Percentiles rank a stretch among this genome's conserved stretches.
Evolutionary conservation across 2,329 filamentous ascomycete genomes (phyloP).

Genomic region (Alternaria gansuensis): DNA sequence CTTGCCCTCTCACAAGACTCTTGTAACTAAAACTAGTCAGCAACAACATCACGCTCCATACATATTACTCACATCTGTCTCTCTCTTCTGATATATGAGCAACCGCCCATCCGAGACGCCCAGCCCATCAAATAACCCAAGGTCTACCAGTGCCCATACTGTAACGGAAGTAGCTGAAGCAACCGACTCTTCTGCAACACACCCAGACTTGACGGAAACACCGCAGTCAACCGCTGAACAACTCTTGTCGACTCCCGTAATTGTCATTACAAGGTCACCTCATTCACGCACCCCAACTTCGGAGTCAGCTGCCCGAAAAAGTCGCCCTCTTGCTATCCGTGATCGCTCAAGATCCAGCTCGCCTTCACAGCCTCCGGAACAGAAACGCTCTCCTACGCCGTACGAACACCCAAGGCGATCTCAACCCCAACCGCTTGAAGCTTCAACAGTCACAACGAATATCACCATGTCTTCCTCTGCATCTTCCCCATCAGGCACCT

Average conservation of each 20-base stretch:
- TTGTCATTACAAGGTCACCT: slow-evolving; percentile 31
- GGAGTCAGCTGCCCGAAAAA: slow-evolving; percentile 22
- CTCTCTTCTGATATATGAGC: slow-evolving; percentile 34
- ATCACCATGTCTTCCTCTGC: slow-evolving; percentile 47
- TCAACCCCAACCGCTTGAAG: slow-evolving; percentile 27
- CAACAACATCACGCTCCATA: slow-evolving; percentile 14
- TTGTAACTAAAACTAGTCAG: slow-evolving; percentile 9
- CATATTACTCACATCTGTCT: slow-evolving; percentile 6
- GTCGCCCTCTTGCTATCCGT: slow-evolving; percentile 23
- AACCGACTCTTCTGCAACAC: slow-evolving; percentile 13
- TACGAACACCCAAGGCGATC: slow-evolving; percentile 28
- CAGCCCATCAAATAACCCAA: slow-evolving; percentile 39
- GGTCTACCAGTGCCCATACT: slow-evolving; percentile 18
- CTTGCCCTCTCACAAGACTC: slow-evolving; percentile 2
- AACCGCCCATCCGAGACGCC: slow-evolving; percentile 27
- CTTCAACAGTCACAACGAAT: slow-evolving; percentile 8
- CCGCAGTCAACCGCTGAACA: slow-evolving; percentile 37
- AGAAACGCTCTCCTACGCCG: slow-evolving; percentile 21
- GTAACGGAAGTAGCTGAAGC: slow-evolving; percentile 22
- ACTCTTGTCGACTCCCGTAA: slow-evolving; percentile 27
- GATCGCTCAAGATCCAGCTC: slow-evolving; percentile 17
- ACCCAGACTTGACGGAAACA: slow-evolving; percentile 27
- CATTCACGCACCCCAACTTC: slow-evolving; percentile 18
- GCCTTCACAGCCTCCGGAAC: slow-evolving; percentile 26
- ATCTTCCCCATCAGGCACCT: slow-evolving; percentile 46